These are phyloP conservation scores for Lentinus tigrinus DNA, from an alignment of 768 basidiomycete species.

Conservation along the genomic window DNA sequence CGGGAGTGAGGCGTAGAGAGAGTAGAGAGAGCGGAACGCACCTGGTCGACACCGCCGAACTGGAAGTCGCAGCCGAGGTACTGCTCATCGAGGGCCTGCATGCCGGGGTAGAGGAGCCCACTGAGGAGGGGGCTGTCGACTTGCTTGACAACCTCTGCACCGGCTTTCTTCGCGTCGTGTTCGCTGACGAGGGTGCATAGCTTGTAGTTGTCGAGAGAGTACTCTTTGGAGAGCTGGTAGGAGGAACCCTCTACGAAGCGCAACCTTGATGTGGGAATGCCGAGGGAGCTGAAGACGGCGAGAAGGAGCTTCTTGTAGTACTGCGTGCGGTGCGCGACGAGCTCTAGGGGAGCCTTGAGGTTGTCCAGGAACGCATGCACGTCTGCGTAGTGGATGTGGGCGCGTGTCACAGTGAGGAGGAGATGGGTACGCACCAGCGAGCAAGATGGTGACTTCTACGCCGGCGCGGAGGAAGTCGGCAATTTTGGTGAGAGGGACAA, in stretches of 20 bases:
- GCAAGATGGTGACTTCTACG: conserved; percentile 61
- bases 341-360: conserved; percentile 90
- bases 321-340: conserved; percentile 81
- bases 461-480: conserved; percentile 93
- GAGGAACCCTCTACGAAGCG: conserved; percentile 86
- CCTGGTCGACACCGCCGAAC: conserved; percentile 97
- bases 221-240: conserved; percentile 89
- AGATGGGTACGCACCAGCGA: conserved; percentile 15
- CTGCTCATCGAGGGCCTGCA: conserved; percentile 97
- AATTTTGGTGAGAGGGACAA: conserved; percentile 92
- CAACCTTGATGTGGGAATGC: conserved; percentile 84
- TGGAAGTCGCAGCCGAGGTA: conserved; percentile 96
- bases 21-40: conserved; percentile 32
- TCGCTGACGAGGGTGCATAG: conserved; percentile 90
- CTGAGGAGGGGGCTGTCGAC: conserved; percentile 89
- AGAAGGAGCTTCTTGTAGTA: conserved; percentile 87
- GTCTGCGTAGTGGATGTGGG: conserved; percentile 44
- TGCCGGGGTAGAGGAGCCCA: conserved; percentile 90
- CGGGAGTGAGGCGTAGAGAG: background rate
- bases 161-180: conserved; percentile 97
- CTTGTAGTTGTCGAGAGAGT: conserved; percentile 93
- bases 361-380: conserved; percentile 98
- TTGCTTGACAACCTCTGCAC: conserved; percentile 98
- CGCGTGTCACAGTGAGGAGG: background rate
- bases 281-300: conserved; percentile 83